Evolutionary conservation across 345 rosid species (phyloP).

Genomic region (Gossypium longicalyx): DNA sequence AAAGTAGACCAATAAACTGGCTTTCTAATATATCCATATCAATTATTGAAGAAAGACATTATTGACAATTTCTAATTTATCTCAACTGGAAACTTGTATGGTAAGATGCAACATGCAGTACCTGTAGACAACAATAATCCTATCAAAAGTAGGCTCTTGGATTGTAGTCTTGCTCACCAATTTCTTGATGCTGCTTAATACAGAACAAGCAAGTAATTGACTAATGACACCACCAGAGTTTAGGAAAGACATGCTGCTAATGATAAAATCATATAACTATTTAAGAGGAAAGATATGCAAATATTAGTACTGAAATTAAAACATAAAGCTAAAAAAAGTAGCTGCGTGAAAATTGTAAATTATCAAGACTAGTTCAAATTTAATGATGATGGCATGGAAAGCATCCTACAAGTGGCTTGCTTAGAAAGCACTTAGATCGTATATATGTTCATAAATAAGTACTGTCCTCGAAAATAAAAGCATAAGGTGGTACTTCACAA

Average conservation of each 20-base stretch:
- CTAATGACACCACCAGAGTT: background rate
- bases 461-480: background rate
- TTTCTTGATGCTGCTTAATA: conserved; percentile 45
- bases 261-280: background rate
- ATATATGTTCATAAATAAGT: background rate
- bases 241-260: background rate
- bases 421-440: background rate
- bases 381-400: background rate
- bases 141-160: conserved; percentile 90
- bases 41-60: background rate
- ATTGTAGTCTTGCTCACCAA: conserved; percentile 69
- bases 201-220: conserved; percentile 4
- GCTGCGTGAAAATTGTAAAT: background rate
- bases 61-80: background rate
- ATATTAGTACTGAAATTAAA: background rate
- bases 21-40: background rate
- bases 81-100: conserved; percentile 1
- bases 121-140: conserved; percentile 96
- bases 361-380: background rate
- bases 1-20: background rate
- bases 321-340: background rate
- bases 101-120: conserved; percentile 25
- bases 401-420: background rate
- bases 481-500: conserved; percentile 18
- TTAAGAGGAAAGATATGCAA: background rate